Evolutionary conservation across 768 basidiomycete species (phyloP), one percentile per base, ranked within the genome.

Genomic region (Lactarius vividus): DNA sequence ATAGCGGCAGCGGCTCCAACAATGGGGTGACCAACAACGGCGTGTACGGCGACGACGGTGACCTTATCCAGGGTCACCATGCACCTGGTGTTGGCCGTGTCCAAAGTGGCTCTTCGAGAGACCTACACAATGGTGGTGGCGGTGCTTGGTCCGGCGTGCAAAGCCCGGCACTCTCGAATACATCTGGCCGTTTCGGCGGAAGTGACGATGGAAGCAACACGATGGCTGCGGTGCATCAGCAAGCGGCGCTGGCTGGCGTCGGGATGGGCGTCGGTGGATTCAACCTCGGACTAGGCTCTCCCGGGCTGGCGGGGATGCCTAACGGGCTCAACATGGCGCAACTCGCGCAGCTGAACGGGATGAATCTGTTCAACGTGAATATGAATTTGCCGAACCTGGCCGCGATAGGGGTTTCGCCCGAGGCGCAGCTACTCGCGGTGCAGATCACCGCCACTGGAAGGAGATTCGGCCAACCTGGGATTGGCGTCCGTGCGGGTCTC

Each of bases 331-430:
- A 3, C 10, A 46, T n/a, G 46, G n/a, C 20, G 3, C 44, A 46
- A 11, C 44, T 49, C n/a, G 49, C 23, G 23, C 49, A 26, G 13
- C 11, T 26, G 10, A 26, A 26, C 23, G 13, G 13, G 0, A 26
- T 49, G n/a, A 23, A 23, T 1, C 46, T n/a, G 1, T 46, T 46
- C 11, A 10, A n/a, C 10, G n/a, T 23, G 9, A 13, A 13, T 10
- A 23, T 23, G 46, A 23, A 46, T 73, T 84, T 91, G 86, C 80
- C 90, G 69, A 77, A 75, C 70, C 71, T 84, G 72, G 77, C 77
- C 58, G 86, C 87, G 56, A 90, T 91, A 2, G 88, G 88, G 23
- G 79, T 90, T 74, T 83, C 89, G 31, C 89, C 92, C 26, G 91
- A 94, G 77, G 85, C 88, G 26, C 92, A 93, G 3, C 35, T 35